Percentiles rank a stretch among this genome's conserved stretches.
These are phyloP conservation scores for Hibiscus syriacus DNA, from an alignment of 345 rosid species.

Conservation along the genomic window DNA sequence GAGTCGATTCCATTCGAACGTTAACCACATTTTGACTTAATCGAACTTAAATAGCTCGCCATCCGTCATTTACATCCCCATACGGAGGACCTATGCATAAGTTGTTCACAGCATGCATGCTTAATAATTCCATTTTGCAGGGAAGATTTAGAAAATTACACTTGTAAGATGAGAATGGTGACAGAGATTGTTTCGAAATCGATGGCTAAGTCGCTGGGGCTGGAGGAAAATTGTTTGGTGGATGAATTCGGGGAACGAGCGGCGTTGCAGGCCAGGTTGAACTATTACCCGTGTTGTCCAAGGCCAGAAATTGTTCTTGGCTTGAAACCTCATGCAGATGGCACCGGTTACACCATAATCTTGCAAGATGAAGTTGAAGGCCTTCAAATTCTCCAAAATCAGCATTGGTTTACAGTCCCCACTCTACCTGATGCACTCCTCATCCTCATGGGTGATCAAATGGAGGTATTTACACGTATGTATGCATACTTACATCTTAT, in stretches of 20 bases:
- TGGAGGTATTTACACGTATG: constrained; percentile 25
- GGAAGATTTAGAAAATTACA: constrained; percentile 24
- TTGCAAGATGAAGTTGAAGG: constrained; percentile 42
- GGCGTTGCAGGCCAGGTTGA: constrained; percentile 33
- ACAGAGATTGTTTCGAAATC: constrained; percentile 29
- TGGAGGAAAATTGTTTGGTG: background rate
- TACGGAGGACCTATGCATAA: background rate
- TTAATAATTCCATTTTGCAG: too few relatives aligned
- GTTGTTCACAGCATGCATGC: too few relatives aligned
- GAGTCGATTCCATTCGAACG: too few relatives aligned
- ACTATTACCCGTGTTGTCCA: constrained; percentile 39
- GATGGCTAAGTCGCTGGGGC: constrained; percentile 41
- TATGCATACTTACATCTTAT: too few relatives aligned
- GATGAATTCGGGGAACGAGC: background rate
- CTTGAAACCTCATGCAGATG: constrained; percentile 49
- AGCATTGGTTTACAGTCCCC: constrained; percentile 41
- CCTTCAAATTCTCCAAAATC: constrained; percentile 33
- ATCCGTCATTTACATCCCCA: too few relatives aligned
- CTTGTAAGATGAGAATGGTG: constrained; percentile 21
- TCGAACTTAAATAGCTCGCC: too few relatives aligned
- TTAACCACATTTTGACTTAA: too few relatives aligned
- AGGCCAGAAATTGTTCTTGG: constrained; percentile 45
- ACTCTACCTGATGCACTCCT: constrained; percentile 31
- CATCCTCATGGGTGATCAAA: constrained; percentile 44
- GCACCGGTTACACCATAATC: constrained; percentile 37